Base-by-base conservation (phyloP, 495 filamentous ascomycete species). In the Clavariopsis aquatica region DNA sequence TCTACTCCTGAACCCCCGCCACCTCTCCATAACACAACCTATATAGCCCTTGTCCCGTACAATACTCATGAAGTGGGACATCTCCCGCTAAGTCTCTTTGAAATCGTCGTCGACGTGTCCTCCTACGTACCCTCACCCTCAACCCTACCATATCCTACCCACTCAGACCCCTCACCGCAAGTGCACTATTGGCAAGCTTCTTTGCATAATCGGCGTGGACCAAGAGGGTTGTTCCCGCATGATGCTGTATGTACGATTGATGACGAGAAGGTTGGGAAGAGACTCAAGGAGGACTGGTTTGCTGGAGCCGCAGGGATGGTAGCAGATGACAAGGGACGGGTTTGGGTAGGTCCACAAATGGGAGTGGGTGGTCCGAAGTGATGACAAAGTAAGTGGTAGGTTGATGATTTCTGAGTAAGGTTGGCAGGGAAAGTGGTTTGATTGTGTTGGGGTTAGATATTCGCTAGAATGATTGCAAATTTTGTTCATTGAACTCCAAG, bases 301-400 rank as follows among this genome's bases (percentile, higher is more conserved):
- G 43, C 36, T 46, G 34, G 41, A 13, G 15, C 10, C 4, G 51
- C 36, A 2, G 28, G 19, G 13, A 13, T 58, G 20, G 26, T 58
- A 17, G 55, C 55, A n/a, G 55, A 58, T 46, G 34, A 17, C 26
- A 22, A 17, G 23, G 55, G 55, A 17, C 19, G 31, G 55, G 29
- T 58, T 5, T 58, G 55, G 55, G 36, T 58, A 2, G 55, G 55
- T 9, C 55, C 34, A 26, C n/a, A 23, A n/a, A 8, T 58, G 55
- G 34, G 34, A 17, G 24, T 46, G 6, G 9, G 43, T 46, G 29
- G 47, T 19, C 55, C 55, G 17, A 24, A 22, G 36, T 46, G 55
- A 23, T 15, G 36, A 27, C 24, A 38, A 38, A 58, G 17, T 58
- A 29, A 57, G 41, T 46, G 55, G 55, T 58, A 38, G 55, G 55